phyloP scores from a whole-genome alignment of 1,284 basidiomycete species.

The Ceratobasidium sp. region DNA sequence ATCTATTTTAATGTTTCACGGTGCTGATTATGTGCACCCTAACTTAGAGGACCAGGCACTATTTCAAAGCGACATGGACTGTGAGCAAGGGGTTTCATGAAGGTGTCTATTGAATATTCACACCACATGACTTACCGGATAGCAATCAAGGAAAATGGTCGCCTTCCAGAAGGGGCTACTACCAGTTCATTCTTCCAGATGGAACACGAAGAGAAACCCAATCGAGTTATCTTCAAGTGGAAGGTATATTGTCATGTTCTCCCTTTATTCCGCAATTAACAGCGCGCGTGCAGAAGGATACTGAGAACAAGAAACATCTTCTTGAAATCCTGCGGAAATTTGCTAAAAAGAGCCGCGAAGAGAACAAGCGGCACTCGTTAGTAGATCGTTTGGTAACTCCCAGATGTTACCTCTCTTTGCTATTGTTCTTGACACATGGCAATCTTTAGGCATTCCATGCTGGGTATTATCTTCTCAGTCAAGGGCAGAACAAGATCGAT shows the following conservation, averaged over 20 bases:
- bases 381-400: conserved; percentile 17
- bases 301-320: not conserved
- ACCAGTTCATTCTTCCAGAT: not conserved
- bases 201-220: not conserved
- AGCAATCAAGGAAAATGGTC: not conserved
- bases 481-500: conserved; percentile 11
- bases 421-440: not conserved
- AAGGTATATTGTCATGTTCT: not conserved
- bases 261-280: no score
- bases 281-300: no score
- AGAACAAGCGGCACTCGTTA: not conserved
- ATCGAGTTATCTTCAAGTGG: not conserved
- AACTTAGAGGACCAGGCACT: no score
- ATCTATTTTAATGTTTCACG: no score
- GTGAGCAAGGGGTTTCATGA: not conserved
- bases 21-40: no score
- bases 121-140: no score
- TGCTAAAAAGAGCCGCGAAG: not conserved
- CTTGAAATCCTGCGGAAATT: not conserved
- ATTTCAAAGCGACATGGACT: no score
- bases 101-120: no score
- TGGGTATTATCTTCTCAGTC: conserved; percentile 21
- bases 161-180: not conserved
- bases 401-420: not conserved
- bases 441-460: conserved; percentile 13